Base-by-base conservation (phyloP, 2,329 filamentous ascomycete species). In the Calonectria multiphialidica region DNA sequence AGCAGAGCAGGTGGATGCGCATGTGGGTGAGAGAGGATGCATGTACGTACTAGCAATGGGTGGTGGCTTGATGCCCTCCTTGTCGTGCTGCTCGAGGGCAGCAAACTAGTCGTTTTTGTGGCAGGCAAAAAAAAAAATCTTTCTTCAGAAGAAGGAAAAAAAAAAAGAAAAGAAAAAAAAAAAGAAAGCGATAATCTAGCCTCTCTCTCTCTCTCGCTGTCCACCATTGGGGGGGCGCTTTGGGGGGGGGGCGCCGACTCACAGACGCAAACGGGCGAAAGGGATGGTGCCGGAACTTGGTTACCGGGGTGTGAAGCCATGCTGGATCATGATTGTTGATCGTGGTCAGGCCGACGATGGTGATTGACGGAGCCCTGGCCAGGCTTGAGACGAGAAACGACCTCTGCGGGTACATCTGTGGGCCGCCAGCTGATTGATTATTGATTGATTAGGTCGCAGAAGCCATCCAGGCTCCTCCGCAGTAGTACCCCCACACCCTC, bases 241-340 rank as follows among this genome's bases (percentile, higher is more conserved):
- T 76, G 77, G 73, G 77, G 77, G 75, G 71, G 73, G 77, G 77
- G 75, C 71, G 28, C 28, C 57, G 72, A 63, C 74, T 76, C 72
- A 67, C 68, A 67, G 70, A 70, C 66, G 55, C 70, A 72, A 68
- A 78, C 77, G 77, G 76, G 76, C 76, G 77, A 74, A 79, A 63
- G 77, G 69, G 70, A 47, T 44, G 53, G 68, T 70, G 40, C 73
- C 67, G 72, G 62, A 68, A 68, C 59, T 64, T 59, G 59, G 53
- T 45, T 45, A 64, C 65, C 73, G 74, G 75, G 70, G 73, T 66
- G 55, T 59, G 66, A 66, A 45, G 66, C 66, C 68, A 71, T 71
- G 72, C 53, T 69, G 45, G 57, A 66, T 62, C 47, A 47, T 62
- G 57, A 62, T 72, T 72, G 68, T 70, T 70, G 74, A 76, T 70